Conservation (phyloP, 2,329 filamentous ascomycete genomes). For the Aspergillus spinulosporus region DNA sequence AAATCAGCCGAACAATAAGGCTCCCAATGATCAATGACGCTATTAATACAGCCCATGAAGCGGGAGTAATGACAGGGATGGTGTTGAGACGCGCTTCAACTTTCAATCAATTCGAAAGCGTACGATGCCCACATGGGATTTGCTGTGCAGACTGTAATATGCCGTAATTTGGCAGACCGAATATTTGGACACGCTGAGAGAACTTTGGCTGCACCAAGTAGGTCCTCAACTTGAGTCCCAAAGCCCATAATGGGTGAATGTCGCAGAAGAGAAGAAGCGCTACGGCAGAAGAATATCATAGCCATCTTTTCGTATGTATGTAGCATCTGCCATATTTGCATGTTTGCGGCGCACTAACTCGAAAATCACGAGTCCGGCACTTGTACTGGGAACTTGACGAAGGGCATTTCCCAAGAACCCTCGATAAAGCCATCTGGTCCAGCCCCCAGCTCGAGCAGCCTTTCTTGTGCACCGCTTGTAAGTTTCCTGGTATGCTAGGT, state of each 20-base stretch:
- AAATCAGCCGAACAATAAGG: no score
- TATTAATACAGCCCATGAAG: no score
- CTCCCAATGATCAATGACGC: no score
- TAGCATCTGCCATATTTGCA: constrained; percentile 53
- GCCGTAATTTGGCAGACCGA: no score
- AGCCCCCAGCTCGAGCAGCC: constrained; percentile 55
- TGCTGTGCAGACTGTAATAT: no score
- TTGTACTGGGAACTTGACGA: constrained; percentile 63
- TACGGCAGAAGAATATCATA: constrained; percentile 59
- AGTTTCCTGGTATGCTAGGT: constrained; percentile 62
- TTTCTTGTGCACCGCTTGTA: constrained; percentile 55
- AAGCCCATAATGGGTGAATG: background rate
- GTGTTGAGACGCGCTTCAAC: no score
- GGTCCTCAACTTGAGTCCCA: background rate
- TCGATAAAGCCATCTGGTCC: constrained; percentile 57
- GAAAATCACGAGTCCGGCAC: constrained; percentile 64
- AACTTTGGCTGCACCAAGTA: no score
- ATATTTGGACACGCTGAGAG: no score
- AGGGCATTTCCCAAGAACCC: constrained; percentile 59
- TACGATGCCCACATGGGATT: no score
- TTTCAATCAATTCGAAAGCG: no score
- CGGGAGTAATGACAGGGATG: no score
- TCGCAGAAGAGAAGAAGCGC: background rate
- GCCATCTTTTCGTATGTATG: constrained; percentile 59
- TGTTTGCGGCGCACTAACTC: constrained; percentile 64